Evolutionary conservation across 192 early-diverging fungal species (phyloP).

Genomic region (Pecoramyces ruminantium): DNA sequence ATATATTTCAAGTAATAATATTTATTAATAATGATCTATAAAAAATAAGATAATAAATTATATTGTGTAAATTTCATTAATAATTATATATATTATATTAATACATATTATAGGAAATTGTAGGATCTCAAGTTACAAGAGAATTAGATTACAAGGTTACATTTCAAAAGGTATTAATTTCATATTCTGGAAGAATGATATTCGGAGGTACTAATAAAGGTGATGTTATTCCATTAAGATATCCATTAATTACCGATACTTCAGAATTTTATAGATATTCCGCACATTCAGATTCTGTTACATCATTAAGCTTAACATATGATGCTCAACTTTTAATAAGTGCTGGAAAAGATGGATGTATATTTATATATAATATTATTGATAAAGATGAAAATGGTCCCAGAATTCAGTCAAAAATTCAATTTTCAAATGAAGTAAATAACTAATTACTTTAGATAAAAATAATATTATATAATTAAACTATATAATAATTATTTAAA

Average conservation of each 20-base stretch:
- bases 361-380: constrained; percentile 22
- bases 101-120: constrained; percentile 38
- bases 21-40: too few species aligned
- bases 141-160: constrained; percentile 19
- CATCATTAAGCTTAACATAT: constrained; percentile 18
- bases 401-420: not conserved
- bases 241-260: constrained; percentile 22
- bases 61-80: too few species aligned
- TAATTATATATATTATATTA: too few species aligned
- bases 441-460: too few species aligned
- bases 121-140: constrained; percentile 20
- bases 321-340: constrained; percentile 32
- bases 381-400: constrained; percentile 18
- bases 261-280: constrained; percentile 26
- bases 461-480: too few species aligned
- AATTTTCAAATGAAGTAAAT: constrained; percentile 35
- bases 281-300: constrained; percentile 23
- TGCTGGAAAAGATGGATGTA: constrained; percentile 22
- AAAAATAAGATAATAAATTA: too few species aligned
- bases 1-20: not conserved
- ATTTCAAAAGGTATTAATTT: constrained; percentile 29
- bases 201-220: constrained; percentile 35
- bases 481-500: too few species aligned
- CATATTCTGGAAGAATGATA: constrained; percentile 30
- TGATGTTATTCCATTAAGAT: constrained; percentile 19